These are phyloP conservation scores for Suillus hirtellus DNA, from an alignment of 768 basidiomycete genomes.

Conservation along the genomic window DNA sequence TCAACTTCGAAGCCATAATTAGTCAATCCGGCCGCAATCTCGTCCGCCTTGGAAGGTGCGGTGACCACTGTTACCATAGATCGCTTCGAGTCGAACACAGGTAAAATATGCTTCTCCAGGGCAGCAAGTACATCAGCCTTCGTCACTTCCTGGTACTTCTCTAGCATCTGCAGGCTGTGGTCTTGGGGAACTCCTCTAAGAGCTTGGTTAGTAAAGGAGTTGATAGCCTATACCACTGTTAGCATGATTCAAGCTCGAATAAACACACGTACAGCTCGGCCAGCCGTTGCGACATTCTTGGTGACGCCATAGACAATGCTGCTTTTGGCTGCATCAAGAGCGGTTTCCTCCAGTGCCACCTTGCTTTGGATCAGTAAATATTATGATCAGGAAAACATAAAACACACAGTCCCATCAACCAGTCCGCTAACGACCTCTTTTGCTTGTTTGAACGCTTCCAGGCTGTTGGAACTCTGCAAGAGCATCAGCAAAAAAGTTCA, in stretches of 20 bases:
- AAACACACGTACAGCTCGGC: conserved; percentile 69
- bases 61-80: conserved; percentile 84
- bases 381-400: background rate
- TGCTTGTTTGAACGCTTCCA: conserved; percentile 80
- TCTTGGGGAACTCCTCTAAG: conserved; percentile 81
- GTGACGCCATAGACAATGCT: conserved; percentile 86
- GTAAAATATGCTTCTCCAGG: conserved; percentile 75
- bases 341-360: conserved; percentile 79
- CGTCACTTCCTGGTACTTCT: conserved; percentile 77
- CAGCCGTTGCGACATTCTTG: conserved; percentile 77
- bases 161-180: conserved; percentile 73
- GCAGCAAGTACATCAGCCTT: conserved; percentile 72
- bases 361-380: conserved; percentile 30
- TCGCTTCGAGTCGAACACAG: conserved; percentile 75
- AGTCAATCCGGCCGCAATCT: conserved; percentile 64
- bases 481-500: conserved; percentile 11
- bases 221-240: conserved; percentile 54
- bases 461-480: conserved; percentile 72
- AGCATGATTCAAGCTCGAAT: conserved; percentile 9
- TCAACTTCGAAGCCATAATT: conserved; percentile 79
- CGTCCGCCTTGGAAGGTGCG: conserved; percentile 75
- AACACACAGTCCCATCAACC: conserved; percentile 75
- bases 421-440: conserved; percentile 75
- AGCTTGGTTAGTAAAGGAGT: conserved; percentile 88
- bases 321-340: conserved; percentile 89